A percentile compares a stretch with the other conserved stretches of the same genome.
Conservation (phyloP, 106 monocot genomes). For the Platanthera guangdongensis region DNA sequence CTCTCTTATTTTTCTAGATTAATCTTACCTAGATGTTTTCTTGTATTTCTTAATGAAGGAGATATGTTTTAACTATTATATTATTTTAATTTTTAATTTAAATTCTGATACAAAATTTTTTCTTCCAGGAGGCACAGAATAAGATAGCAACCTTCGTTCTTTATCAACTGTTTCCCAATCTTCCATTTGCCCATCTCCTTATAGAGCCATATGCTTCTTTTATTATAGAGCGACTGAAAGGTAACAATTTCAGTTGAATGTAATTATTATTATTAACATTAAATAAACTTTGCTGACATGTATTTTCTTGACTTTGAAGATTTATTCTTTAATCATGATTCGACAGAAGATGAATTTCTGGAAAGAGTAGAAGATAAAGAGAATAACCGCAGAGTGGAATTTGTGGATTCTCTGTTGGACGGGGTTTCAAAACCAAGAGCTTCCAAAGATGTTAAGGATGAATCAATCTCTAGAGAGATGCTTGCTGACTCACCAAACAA, state of each 20-base stretch:
- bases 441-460: constrained; percentile 16
- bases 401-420: constrained; percentile 75
- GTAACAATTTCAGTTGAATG: constrained; percentile 15
- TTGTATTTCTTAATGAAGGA: neutral
- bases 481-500: constrained; percentile 11
- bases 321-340: constrained; percentile 4
- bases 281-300: neutral
- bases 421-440: constrained; percentile 9
- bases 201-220: constrained; percentile 65
- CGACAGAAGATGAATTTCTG: constrained; percentile 28
- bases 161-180: constrained; percentile 67
- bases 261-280: neutral
- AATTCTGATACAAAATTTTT: neutral
- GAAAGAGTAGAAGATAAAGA: constrained; percentile 31
- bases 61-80: neutral
- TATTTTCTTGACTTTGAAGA: neutral
- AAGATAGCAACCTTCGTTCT: constrained; percentile 78
- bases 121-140: constrained; percentile 73
- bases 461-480: constrained; percentile 17
- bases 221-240: constrained; percentile 55
- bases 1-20: neutral
- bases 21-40: neutral
- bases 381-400: constrained; percentile 57
- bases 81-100: constrained; percentile 1
- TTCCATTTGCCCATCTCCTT: constrained; percentile 62